These are phyloP conservation scores for Oryza brachyantha DNA, from an alignment of 176 grass and related monocot genomes.

Conservation along the genomic window DNA sequence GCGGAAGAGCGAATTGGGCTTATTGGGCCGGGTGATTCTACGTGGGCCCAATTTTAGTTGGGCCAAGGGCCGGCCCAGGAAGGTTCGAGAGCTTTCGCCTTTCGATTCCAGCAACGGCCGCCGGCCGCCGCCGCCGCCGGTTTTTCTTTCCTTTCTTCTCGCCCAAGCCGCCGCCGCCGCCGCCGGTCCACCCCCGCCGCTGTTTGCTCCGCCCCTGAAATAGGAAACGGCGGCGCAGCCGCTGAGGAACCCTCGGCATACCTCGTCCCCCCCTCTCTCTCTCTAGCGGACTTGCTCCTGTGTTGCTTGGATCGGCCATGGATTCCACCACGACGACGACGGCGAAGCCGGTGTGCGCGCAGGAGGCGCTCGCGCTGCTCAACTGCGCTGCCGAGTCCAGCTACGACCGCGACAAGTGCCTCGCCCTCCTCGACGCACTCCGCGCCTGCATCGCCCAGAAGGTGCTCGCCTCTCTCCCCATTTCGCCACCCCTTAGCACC, in stretches of 20 bases:
- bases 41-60: too few relatives aligned
- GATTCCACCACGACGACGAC: slow-evolving; percentile 34
- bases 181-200: neutral
- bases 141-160: slow-evolving; percentile 50
- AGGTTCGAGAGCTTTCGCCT: neutral
- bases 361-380: slow-evolving; percentile 82
- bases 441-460: slow-evolving; percentile 72
- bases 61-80: too few relatives aligned
- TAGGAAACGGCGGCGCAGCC: neutral
- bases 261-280: neutral
- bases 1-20: neutral
- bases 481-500: neutral
- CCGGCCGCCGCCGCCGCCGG: slow-evolving; percentile 27
- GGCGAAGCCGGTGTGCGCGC: slow-evolving; percentile 63
- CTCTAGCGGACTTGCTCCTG: neutral
- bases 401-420: slow-evolving; percentile 80
- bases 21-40: neutral
- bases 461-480: slow-evolving; percentile 20
- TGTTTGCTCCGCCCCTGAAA: neutral
- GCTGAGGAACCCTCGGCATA: neutral
- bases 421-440: slow-evolving; percentile 65
- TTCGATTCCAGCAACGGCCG: slow-evolving; percentile 29
- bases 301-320: slow-evolving; percentile 28
- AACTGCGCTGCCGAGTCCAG: slow-evolving; percentile 62
- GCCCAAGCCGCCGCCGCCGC: slow-evolving; percentile 27